phyloP scores from a whole-genome alignment of 2,329 filamentous ascomycete species.

The Pseudocercospora pini-densiflorae region DNA sequence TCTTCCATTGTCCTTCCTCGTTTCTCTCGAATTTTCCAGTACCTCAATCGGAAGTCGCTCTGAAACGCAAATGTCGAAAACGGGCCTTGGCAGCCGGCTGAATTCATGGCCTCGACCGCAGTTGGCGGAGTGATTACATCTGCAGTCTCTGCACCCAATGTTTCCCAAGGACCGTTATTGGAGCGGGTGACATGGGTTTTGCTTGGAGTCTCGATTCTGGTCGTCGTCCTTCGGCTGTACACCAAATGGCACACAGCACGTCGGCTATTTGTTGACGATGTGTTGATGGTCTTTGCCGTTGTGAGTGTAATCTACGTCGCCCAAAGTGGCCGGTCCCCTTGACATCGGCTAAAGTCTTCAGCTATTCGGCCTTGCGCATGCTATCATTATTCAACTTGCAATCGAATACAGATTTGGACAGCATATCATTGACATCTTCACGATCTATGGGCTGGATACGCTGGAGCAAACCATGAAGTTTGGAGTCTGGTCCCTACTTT shows the following conservation, averaged over 20 bases:
- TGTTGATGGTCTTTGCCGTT: conserved; percentile 32
- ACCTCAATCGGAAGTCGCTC: not conserved
- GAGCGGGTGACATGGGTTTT: conserved; percentile 30
- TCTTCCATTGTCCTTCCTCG: not conserved
- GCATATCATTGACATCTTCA: conserved; percentile 32
- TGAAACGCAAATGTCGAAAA: not conserved
- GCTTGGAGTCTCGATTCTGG: conserved; percentile 32
- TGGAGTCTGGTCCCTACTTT: conserved; percentile 31
- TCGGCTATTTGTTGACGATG: conserved; percentile 37
- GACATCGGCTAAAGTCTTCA: conserved; percentile 3
- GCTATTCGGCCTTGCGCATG: conserved; percentile 31
- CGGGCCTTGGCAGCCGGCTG: not conserved
- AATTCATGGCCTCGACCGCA: not conserved
- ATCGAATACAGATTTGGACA: conserved; percentile 33
- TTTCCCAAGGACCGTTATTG: conserved; percentile 21
- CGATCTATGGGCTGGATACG: conserved; percentile 7
- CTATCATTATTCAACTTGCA: conserved; percentile 28
- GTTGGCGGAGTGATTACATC: conserved; percentile 1
- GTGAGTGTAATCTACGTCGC: conserved; percentile 8
- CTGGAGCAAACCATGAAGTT: conserved; percentile 23
- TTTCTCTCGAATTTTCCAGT: not conserved
- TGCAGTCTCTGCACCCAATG: conserved; percentile 13
- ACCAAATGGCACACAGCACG: conserved; percentile 32
- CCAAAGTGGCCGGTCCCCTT: conserved; percentile 10
- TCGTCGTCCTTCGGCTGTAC: conserved; percentile 30